These are phyloP conservation scores for Madurella mycetomatis DNA, from an alignment of 2,329 filamentous ascomycete species.

Conservation along the genomic window DNA sequence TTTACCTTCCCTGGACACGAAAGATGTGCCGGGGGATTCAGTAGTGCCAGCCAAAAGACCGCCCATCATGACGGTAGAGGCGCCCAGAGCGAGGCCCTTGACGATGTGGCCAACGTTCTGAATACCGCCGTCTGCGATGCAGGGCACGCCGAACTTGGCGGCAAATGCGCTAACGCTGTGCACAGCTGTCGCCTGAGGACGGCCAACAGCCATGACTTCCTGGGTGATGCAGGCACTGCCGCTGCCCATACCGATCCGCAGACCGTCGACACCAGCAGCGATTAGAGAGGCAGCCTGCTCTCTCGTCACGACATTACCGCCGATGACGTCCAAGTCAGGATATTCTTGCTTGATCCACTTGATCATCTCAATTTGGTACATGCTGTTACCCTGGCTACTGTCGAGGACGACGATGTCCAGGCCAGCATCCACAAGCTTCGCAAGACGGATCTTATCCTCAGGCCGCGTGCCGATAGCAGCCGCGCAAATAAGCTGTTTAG, in stretches of 20 bases:
- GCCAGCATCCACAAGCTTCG: conserved; percentile 87
- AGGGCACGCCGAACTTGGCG: conserved; percentile 89
- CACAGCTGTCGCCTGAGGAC: conserved; percentile 90
- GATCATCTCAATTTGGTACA: conserved; percentile 99
- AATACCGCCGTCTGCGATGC: conserved; percentile 95
- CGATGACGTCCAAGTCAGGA: conserved; percentile 88
- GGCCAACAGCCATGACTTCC: conserved; percentile 98
- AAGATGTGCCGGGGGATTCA: conserved; percentile 94
- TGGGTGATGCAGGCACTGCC: conserved; percentile 98
- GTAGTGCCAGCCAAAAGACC: conserved; percentile 95
- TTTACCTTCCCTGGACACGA: conserved; percentile 93
- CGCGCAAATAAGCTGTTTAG: conserved; percentile 94
- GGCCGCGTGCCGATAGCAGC: conserved; percentile 93
- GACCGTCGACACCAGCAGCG: conserved; percentile 87
- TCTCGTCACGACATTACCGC: conserved; percentile 95
- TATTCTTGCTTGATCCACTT: conserved; percentile 88
- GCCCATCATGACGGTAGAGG: conserved; percentile 98
- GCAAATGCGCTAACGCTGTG: conserved; percentile 88
- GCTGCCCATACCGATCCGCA: conserved; percentile 98
- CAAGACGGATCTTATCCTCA: conserved; percentile 82
- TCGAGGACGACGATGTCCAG: conserved; percentile 94
- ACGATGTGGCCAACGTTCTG: conserved; percentile 99
- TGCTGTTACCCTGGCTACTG: conserved; percentile 95
- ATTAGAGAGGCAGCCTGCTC: conserved; percentile 93
- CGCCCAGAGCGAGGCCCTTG: conserved; percentile 92